Base-by-base conservation (phyloP, 345 rosid genomes). In the Dipteronia dyeriana region DNA sequence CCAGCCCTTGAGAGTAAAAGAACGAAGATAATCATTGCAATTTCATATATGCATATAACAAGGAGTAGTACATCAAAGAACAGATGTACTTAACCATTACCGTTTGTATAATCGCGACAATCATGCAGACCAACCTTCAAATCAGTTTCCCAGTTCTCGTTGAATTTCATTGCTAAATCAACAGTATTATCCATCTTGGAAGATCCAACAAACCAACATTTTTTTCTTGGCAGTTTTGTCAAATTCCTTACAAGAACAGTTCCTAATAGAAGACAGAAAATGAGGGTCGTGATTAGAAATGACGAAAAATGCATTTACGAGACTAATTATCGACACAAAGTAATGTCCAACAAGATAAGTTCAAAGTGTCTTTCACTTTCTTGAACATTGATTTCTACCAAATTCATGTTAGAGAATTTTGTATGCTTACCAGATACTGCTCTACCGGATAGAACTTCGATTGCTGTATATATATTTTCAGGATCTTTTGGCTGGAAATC, bases 171-270 rank as follows among this genome's bases (percentile, higher is more conserved):
- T 41, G 93, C 95, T 79, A 75, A 81, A 47, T 87, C 84, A 43
- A 87, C 57, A 60, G 88, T 89, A 81, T 84, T 89, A 81, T 84
- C 83, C 56, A 23, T 79, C 70, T 79, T 61, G 0, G 84, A 83
- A 79, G 86, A 82, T 79, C 97, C 98, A 83, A 89, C 91, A 54
- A 85, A 79, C 95, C 95, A 92, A 81, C 97, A 92, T 80, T 84
- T 89, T 64, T 78, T 71, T 68, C 82, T 87, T 0, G 97, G 98
- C 51, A 91, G 79, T 75, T 85, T 91, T 71, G 66, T 81, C 74
- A 92, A 57, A 65, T 78, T 88, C 83, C 97, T 86, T 73, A 51
- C 77, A 9, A 73, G 81, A 76, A 92, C 87, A 57, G 78, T 74
- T 79, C 96, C 97, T 92, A 57, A 47, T 49, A 13, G 53, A 49